Conservation (phyloP, 495 filamentous ascomycete genomes). For the Hypoxylon crocopeplum region DNA sequence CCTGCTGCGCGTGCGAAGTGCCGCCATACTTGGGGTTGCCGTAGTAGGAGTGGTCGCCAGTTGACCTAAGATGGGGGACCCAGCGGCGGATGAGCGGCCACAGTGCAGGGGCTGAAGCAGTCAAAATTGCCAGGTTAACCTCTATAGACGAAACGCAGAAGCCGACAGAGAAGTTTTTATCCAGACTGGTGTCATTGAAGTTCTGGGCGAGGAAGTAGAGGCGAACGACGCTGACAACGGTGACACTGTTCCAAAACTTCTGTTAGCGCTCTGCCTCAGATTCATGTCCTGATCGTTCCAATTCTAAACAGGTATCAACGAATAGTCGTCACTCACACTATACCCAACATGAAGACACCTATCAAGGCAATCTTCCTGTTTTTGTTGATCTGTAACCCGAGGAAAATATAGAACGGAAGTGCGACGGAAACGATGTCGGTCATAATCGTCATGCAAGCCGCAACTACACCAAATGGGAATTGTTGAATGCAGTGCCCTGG, state of each 20-base stretch:
- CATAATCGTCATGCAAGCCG: slow-evolving; percentile 52
- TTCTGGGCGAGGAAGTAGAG: slow-evolving; percentile 34
- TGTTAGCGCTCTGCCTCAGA: slow-evolving; percentile 3
- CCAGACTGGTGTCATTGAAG: slow-evolving; percentile 21
- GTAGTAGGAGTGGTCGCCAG: slow-evolving; percentile 17
- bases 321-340: slow-evolving; percentile 44
- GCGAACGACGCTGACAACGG: slow-evolving; percentile 44
- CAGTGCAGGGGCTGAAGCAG: slow-evolving; percentile 42
- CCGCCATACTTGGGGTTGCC: slow-evolving; percentile 22
- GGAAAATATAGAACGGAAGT: slow-evolving; percentile 58
- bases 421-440: slow-evolving; percentile 56
- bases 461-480: slow-evolving; percentile 51
- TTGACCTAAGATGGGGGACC: slow-evolving; percentile 22
- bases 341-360: slow-evolving; percentile 54
- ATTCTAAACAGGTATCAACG: neutral
- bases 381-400: slow-evolving; percentile 52
- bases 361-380: slow-evolving; percentile 55
- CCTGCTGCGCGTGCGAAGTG: slow-evolving; percentile 21
- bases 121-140: slow-evolving; percentile 51
- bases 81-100: slow-evolving; percentile 35
- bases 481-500: slow-evolving; percentile 23
- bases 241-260: slow-evolving; percentile 43
- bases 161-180: slow-evolving; percentile 41
- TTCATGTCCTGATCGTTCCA: neutral
- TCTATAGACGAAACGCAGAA: slow-evolving; percentile 51